phyloP scores from a whole-genome alignment of 176 grass and related monocot species.

The Rhipidocladum racemiflorum region DNA sequence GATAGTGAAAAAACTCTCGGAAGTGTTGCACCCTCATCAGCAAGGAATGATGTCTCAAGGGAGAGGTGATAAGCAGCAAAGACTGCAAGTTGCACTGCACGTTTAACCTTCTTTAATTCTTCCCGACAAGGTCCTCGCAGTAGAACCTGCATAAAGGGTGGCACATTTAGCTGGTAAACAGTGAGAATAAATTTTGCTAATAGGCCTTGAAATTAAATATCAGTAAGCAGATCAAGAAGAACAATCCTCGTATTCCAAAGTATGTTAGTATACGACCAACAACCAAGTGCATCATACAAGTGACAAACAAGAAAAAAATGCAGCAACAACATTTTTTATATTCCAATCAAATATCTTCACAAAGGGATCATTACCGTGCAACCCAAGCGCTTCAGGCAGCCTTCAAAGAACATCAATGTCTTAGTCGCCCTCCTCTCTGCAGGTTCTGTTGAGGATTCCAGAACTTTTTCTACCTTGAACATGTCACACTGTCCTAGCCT shows the following conservation, averaged over 20 bases:
- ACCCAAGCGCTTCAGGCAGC: slow-evolving; percentile 71
- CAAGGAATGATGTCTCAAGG: slow-evolving; percentile 78
- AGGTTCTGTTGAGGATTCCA: slow-evolving; percentile 37
- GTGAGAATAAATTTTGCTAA: background rate
- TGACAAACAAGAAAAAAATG: background rate
- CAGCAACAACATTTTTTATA: background rate
- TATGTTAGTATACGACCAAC: background rate
- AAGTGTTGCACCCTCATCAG: slow-evolving; percentile 74
- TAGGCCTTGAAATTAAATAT: slow-evolving; percentile 12
- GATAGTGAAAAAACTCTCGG: slow-evolving; percentile 42
- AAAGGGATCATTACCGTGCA: slow-evolving; percentile 75
- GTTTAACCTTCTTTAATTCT: slow-evolving; percentile 83
- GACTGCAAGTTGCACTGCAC: slow-evolving; percentile 56
- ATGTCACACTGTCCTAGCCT: slow-evolving; percentile 68
- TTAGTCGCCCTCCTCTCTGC: slow-evolving; percentile 47
- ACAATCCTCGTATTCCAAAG: background rate
- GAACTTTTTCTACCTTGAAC: slow-evolving; percentile 81
- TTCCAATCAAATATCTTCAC: background rate
- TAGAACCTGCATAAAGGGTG: slow-evolving; percentile 54
- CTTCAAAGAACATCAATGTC: slow-evolving; percentile 96
- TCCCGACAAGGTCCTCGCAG: slow-evolving; percentile 60
- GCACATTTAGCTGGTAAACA: slow-evolving; percentile 9
- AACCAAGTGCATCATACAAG: background rate
- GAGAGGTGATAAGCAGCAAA: slow-evolving; percentile 95
- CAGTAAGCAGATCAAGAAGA: background rate